Evolutionary conservation across 2,329 filamentous ascomycete species (phyloP), one percentile per base, ranked within the genome.

Genomic region (Nakataea oryzae): DNA sequence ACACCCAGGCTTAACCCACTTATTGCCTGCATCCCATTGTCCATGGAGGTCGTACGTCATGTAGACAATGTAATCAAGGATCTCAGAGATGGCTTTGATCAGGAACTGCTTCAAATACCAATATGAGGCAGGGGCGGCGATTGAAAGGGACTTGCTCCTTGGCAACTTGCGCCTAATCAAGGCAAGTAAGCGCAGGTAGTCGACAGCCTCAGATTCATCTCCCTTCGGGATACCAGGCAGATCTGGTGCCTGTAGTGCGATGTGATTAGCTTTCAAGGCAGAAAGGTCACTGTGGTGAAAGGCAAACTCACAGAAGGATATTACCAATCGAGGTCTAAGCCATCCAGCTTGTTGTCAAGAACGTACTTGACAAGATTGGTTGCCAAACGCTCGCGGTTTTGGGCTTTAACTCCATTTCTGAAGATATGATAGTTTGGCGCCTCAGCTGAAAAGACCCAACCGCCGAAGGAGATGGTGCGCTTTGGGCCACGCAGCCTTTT

Each of bases 401-500:
- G 64, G 24, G 55, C 64, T 2, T 50, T 64, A 14, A 65, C 60
- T 34, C 57, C 66, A 5, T 64, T 28, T 1, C 76, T 70, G 62
- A 79, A 72, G 41, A 76, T 75, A 30, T 32, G n/a, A 63, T 72
- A 76, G 0, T 74, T 77, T n/a, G 55, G 64, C 0, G 69, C 63
- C 14, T 71, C 67, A 0, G 75, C 78, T 0, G 73, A 76, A 62
- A 75, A 78, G 1, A 66, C 68, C 78, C 78, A 80, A 17, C 78
- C 78, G 21, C 78, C 78, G 64, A 81, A 74, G 0, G 75, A 73
- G 1, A 80, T 9, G 50, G 79, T 74, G n/a, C 67, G 69, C 62
- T 76, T 69, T 3, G 76, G 70, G n/a, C 63, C 74, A 7, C 74
- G 63, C 7, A 70, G 34, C 0, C 60, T 56, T 54, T 65, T 68